Percentiles rank a stretch among this genome's conserved stretches.
phyloP scores from a whole-genome alignment of 2,329 filamentous ascomycete genomes.

The Pseudopithomyces chartarum region DNA sequence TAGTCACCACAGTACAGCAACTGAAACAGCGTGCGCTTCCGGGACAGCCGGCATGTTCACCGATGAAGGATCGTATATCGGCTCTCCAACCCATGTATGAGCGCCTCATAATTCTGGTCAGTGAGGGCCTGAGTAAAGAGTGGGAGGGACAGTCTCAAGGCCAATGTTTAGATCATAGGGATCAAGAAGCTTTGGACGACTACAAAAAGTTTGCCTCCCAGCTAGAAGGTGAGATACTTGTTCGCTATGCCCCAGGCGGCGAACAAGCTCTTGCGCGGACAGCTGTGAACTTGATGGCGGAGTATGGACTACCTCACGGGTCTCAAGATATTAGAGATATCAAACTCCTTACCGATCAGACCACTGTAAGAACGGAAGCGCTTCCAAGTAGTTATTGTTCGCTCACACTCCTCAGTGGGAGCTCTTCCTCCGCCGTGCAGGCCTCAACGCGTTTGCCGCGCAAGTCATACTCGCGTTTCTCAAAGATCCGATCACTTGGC shows the following conservation, averaged over 20 bases:
- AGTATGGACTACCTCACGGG: conserved; percentile 40
- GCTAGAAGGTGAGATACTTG: conserved; percentile 45
- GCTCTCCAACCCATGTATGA: conserved; percentile 66
- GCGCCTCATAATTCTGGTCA: conserved; percentile 69
- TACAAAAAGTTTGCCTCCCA: conserved; percentile 57
- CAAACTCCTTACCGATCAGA: conserved; percentile 61
- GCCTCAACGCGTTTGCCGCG: conserved; percentile 74
- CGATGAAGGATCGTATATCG: conserved; percentile 60
- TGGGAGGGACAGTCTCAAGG: conserved; percentile 25
- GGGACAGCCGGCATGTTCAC: conserved; percentile 51
- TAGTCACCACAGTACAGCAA: conserved; percentile 73
- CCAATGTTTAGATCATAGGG: conserved; percentile 40
- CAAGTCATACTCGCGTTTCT: conserved; percentile 62
- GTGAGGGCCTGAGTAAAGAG: conserved; percentile 44
- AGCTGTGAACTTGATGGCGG: conserved; percentile 36
- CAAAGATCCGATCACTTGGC: conserved; percentile 22
- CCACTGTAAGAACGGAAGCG: conserved; percentile 42
- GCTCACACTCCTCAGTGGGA: conserved; percentile 58
- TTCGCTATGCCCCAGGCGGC: conserved; percentile 49
- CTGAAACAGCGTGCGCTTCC: conserved; percentile 74
- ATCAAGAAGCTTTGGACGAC: conserved; percentile 53
- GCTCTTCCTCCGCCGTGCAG: conserved; percentile 66
- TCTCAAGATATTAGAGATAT: conserved; percentile 33
- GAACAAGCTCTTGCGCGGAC: conserved; percentile 45
- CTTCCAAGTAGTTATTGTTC: not conserved